A percentile compares a stretch with the other conserved stretches of the same genome.
phyloP scores from a whole-genome alignment of 75 land plant species.

The Pinus tabuliformis region DNA sequence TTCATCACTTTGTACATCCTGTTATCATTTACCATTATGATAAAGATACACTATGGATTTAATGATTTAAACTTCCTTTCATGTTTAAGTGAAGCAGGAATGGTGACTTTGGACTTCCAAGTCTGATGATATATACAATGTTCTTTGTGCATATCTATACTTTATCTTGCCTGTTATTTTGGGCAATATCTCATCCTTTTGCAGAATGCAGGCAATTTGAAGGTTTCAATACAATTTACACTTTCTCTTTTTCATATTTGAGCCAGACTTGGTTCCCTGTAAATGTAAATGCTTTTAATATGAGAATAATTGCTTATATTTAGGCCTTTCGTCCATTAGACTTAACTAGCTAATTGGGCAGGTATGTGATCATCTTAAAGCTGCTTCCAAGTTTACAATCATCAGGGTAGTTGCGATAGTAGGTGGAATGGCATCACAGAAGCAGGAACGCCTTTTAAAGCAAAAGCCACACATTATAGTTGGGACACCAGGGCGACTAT shows the following conservation, averaged over 20 bases:
- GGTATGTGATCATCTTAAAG: slow-evolving; percentile 91
- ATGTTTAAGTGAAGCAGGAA: no score
- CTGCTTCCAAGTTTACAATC: slow-evolving; percentile 54
- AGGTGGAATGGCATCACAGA: slow-evolving; percentile 92
- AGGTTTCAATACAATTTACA: neutral
- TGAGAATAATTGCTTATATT: neutral
- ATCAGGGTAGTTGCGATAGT: slow-evolving; percentile 84
- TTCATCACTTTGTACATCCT: no score
- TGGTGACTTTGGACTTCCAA: no score
- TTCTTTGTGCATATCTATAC: no score
- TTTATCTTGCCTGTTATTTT: no score
- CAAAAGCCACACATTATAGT: slow-evolving; percentile 81
- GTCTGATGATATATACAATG: no score
- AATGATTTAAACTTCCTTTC: no score
- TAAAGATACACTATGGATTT: no score
- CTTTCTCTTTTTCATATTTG: neutral
- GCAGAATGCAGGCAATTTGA: no score
- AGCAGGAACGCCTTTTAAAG: slow-evolving; percentile 89
- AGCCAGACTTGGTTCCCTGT: neutral
- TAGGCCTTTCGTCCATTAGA: neutral
- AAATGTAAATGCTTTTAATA: neutral
- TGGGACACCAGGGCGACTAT: slow-evolving; percentile 96
- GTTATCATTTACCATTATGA: no score
- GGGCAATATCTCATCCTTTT: no score
- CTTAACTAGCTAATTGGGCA: slow-evolving; percentile 14